These are phyloP conservation scores for Gliomastix tumulicola DNA, from an alignment of 2,329 filamentous ascomycete species.

Conservation along the genomic window DNA sequence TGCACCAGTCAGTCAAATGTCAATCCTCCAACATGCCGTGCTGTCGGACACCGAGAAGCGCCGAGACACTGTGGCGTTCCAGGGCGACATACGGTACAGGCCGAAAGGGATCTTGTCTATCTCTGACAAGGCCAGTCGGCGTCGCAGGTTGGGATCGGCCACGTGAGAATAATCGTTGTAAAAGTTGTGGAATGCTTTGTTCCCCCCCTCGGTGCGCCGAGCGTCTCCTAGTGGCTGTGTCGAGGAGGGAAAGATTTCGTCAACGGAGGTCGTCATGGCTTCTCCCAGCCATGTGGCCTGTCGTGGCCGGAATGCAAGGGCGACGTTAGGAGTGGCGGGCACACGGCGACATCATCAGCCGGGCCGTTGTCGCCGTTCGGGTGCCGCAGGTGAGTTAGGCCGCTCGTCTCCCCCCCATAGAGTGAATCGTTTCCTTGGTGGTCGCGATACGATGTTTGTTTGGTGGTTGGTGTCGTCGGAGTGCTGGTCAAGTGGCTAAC, in stretches of 20 bases:
- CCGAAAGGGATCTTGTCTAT: constrained; percentile 75
- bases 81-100: constrained; percentile 48
- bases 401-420: too few relatives aligned
- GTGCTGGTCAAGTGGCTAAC: too few relatives aligned
- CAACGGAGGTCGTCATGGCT: constrained; percentile 19
- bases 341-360: constrained; percentile 2
- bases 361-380: constrained; percentile 1
- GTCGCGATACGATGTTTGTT: too few relatives aligned
- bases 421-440: too few relatives aligned
- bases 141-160: constrained; percentile 66
- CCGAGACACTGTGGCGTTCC: too few relatives aligned
- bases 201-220: constrained; percentile 50
- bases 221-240: too few relatives aligned
- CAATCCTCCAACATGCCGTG: neutral
- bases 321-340: too few relatives aligned
- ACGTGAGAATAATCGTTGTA: constrained; percentile 62
- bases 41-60: too few relatives aligned
- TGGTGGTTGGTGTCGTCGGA: too few relatives aligned
- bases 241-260: constrained; percentile 34
- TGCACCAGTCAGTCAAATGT: neutral
- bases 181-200: constrained; percentile 68
- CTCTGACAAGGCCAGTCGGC: constrained; percentile 68
- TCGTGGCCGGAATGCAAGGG: too few relatives aligned
- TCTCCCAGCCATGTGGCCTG: too few relatives aligned
- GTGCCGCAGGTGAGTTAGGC: too few relatives aligned